Base-by-base conservation (phyloP, 768 basidiomycete genomes). In the Hortiboletus flavorubellus region DNA sequence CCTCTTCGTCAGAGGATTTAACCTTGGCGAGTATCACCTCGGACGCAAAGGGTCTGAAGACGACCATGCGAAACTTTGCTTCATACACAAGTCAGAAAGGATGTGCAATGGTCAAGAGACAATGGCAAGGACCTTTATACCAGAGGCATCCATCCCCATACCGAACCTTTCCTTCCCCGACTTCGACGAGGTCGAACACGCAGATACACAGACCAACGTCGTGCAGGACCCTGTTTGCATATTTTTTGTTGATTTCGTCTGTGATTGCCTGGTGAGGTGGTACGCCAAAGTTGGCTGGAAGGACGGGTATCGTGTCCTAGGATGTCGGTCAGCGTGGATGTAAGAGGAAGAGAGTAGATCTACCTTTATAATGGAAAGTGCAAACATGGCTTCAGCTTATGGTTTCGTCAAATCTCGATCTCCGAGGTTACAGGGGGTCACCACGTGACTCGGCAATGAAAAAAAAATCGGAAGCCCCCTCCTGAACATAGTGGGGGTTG, bases 121-220 rank as follows among this genome's bases (percentile, higher is more conserved):
- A 10, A 42, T 3, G 21, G 14, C 14, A 40, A 44, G 57, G 49
- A 95, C 95, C 83, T 79, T 90, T 93, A 68, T 98, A 94, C 88
- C 94, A 98, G 65, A 96, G 75, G 66, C 86, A 86, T 0, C 96
- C 96, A 70, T 99, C 96, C 0, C 96, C 95, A 64, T 95, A 97
- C 35, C 93, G 80, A 5, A 99, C 86, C 59, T 89, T 94, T 2
- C 96, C 96, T 66, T 98, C 94, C 2, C 92, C 88, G 1, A 85
- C 89, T 59, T 92, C 82, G 0, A 85, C 75, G 39, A 99, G 73
- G 69, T 98, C 96, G 58, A 93, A 97, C 1, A 93, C 82, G 55
- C 87, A 91, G 49, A 98, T 81, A 59, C 92, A 95, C 23, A 99
- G 81, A 1, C 96, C 96, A 53, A 96, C 86, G 53, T 93, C 89